A percentile compares a stretch with the other conserved stretches of the same genome.
phyloP scores from a whole-genome alignment of 495 filamentous ascomycete genomes.

The Aspergillus avenaceus region DNA sequence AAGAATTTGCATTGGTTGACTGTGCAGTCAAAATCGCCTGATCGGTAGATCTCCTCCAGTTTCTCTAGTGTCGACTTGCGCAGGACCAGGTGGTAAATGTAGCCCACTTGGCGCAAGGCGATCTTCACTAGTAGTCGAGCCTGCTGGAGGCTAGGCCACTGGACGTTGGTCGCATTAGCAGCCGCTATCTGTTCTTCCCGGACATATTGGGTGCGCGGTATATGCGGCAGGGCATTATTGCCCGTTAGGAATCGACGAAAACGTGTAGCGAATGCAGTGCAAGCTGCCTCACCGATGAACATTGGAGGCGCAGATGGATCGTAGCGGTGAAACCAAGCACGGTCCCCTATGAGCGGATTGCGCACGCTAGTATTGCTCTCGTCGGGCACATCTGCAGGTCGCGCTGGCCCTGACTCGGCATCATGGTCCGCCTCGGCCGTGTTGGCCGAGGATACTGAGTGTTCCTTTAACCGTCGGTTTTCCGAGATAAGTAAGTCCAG shows the following conservation, averaged over 20 bases:
- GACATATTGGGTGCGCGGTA: conserved; percentile 40
- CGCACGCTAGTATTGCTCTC: conserved; percentile 29
- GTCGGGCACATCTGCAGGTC: conserved; percentile 22
- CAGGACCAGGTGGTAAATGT: conserved; percentile 39
- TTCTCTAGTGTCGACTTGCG: conserved; percentile 40
- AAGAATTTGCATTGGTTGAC: conserved; percentile 43
- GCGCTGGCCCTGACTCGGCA: conserved; percentile 16
- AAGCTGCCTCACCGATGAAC: conserved; percentile 43
- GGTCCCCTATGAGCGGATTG: conserved; percentile 39
- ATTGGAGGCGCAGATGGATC: conserved; percentile 42
- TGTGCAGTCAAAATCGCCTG: conserved; percentile 27
- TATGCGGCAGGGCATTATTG: conserved; percentile 33
- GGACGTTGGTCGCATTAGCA: conserved; percentile 26
- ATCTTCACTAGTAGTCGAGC: conserved; percentile 39
- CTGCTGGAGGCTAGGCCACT: conserved; percentile 40
- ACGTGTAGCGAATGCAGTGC: conserved; percentile 44
- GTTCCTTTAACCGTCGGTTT: conserved; percentile 36
- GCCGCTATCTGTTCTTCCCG: conserved; percentile 31
- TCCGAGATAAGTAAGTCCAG: conserved; percentile 34
- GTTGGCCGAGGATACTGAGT: conserved; percentile 29
- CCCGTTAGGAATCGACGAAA: conserved; percentile 41
- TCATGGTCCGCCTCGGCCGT: conserved; percentile 22
- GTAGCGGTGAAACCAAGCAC: conserved; percentile 43
- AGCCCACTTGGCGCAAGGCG: conserved; percentile 37
- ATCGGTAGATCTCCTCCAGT: conserved; percentile 40